Evolutionary conservation across 768 basidiomycete species (phyloP), one percentile per base, ranked within the genome.

Genomic region (Boletellus emodensis): DNA sequence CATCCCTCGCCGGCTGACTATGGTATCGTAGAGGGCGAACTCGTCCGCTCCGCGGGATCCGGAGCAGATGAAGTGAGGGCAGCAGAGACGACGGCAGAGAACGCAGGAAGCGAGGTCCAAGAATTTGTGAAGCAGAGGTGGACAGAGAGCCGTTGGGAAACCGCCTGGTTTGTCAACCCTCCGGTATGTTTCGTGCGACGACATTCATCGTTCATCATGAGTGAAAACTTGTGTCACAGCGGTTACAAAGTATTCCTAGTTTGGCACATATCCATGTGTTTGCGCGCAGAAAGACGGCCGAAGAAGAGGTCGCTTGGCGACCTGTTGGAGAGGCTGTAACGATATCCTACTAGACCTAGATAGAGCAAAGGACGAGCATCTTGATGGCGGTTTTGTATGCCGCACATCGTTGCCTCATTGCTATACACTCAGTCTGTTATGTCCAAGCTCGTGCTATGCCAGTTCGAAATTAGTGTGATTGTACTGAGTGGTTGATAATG

Each of bases 151-250:
- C 76, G 79, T 15, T 94, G 88, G 90, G 91, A 94, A 69, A 90
- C 89, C 0, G 87, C 87, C 2, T 94, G 91, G 91, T 92, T 92
- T 61, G 85, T 90, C 38, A 93, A 93, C 62, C 90, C 90, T 38
- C 87, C 84, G 44, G 90, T 93, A 59, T 63, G 86, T 44, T 30
- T 46, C 13, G 10, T 30, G 20, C 20, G 6, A 15, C n/a, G 11
- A 30, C 5, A 0, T 12, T 13, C 4, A 33, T 18, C 4, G 5
- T 34, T n/a, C 35, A 39, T 12, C 10, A 22, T 15, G 38, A 17
- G 30, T 30, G 30, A 49, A 20, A n/a, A 18, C 17, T 22, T 52
- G 26, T 15, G 44, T 44, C 48, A 28, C 66, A 89, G 88, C 79
- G 90, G 62, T 65, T 92, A 48, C 91, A 94, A 60, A 92, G 89